Evolutionary conservation across 2,329 filamentous ascomycete genomes (phyloP).

Genomic region (Fusarium sp.): DNA sequence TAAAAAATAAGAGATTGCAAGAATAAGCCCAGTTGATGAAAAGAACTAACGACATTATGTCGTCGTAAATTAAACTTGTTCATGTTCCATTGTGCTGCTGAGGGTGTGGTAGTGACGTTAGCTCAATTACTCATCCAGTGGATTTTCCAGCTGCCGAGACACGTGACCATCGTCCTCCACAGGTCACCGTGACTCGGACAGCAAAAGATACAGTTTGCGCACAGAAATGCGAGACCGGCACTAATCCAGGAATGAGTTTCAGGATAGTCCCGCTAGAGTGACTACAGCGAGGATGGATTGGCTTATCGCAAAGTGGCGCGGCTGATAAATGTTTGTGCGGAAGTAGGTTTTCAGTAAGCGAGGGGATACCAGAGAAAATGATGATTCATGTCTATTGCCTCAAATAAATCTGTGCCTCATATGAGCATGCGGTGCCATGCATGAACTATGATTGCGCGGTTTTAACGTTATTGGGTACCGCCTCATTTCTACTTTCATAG

Average conservation of each 20-base stretch:
- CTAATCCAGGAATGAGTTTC: accelerated
- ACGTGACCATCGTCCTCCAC: neutral
- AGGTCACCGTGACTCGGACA: no score
- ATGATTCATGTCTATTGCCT: neutral
- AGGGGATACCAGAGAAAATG: neutral
- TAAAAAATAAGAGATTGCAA: accelerated
- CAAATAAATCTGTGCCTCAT: no score
- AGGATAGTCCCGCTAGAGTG: accelerated
- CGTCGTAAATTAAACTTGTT: neutral
- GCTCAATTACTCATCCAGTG: neutral
- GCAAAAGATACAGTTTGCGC: neutral
- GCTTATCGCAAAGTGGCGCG: neutral
- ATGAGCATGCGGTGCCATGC: neutral
- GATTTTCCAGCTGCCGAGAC: neutral
- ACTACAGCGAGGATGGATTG: no score
- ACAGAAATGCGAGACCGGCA: neutral
- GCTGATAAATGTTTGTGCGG: neutral
- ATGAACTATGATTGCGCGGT: accelerated
- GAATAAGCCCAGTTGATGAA: no score
- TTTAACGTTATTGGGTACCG: neutral
- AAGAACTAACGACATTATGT: neutral
- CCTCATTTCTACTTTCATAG: neutral
- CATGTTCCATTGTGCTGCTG: neutral
- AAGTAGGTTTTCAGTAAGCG: neutral
- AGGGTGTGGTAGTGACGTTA: neutral